phyloP scores from a whole-genome alignment of 768 basidiomycete genomes.

The Leccinum broughii region DNA sequence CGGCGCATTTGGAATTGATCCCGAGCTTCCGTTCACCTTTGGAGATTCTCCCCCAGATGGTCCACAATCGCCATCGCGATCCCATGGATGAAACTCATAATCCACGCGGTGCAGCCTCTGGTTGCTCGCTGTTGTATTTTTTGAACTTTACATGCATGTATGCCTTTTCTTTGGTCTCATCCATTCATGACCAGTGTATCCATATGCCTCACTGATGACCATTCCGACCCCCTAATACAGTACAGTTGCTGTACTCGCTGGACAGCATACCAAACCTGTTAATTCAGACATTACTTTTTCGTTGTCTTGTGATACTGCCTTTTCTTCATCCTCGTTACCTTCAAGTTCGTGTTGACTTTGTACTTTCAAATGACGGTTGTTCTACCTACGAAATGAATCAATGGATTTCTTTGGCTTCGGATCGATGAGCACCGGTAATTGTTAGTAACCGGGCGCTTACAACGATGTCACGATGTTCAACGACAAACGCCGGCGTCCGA shows the following conservation, averaged over 20 bases:
- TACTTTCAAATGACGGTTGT: constrained; percentile 8
- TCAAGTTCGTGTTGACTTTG: constrained; percentile 4
- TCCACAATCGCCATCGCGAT: constrained; percentile 28
- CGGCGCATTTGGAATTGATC: constrained; percentile 72
- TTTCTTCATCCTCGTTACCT: neutral
- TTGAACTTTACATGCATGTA: constrained; percentile 18
- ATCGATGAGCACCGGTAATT: constrained; percentile 3
- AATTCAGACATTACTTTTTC: constrained; percentile 22
- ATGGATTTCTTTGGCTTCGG: neutral
- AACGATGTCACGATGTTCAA: neutral
- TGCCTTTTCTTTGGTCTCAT: constrained; percentile 1
- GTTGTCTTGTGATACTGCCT: constrained; percentile 5
- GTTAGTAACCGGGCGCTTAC: neutral
- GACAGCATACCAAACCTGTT: constrained; percentile 30
- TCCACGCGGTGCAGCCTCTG: neutral
- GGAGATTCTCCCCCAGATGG: constrained; percentile 37
- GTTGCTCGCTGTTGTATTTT: constrained; percentile 13
- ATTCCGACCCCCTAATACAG: constrained; percentile 19
- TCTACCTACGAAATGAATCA: constrained; percentile 11
- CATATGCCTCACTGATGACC: constrained; percentile 28
- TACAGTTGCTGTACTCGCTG: constrained; percentile 27
- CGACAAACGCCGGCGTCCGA: neutral
- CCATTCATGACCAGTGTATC: constrained; percentile 30
- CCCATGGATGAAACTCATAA: constrained; percentile 18
- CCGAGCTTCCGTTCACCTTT: constrained; percentile 71